Evolutionary conservation across 139 green algal genomes (phyloP).

Genomic region (Astrephomene gubernaculifera): DNA sequence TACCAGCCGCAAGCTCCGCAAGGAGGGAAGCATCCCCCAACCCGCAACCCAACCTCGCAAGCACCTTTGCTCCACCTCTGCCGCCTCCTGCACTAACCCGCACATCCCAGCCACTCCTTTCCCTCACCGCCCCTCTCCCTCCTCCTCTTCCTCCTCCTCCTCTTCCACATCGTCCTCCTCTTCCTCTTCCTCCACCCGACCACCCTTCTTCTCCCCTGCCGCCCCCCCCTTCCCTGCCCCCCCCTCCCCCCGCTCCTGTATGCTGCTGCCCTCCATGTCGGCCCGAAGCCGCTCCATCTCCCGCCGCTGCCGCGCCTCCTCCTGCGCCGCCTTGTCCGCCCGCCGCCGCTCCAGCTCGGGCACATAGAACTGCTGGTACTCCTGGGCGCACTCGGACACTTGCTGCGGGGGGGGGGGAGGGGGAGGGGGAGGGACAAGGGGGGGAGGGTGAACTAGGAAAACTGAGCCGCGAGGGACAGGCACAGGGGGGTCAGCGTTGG

Average conservation of each 20-base stretch:
- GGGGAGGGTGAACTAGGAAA: neutral
- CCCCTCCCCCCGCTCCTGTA: neutral
- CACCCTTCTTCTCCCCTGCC: neutral
- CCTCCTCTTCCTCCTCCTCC: neutral
- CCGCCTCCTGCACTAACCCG: no score
- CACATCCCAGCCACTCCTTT: no score
- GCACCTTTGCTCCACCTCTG: no score
- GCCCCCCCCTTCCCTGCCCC: neutral
- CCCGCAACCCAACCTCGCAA: no score
- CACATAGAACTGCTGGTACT: conserved; percentile 85
- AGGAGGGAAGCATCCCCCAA: no score
- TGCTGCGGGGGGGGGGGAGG: conserved; percentile 21
- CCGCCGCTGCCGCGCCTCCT: conserved; percentile 58
- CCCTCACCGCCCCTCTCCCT: neutral
- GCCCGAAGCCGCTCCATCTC: conserved; percentile 70
- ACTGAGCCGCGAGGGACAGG: neutral
- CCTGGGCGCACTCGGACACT: conserved; percentile 63
- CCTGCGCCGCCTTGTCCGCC: conserved; percentile 54
- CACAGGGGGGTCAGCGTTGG: neutral
- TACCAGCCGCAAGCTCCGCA: no score
- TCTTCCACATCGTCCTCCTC: neutral
- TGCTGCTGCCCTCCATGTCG: conserved; percentile 53
- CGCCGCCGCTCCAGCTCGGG: conserved; percentile 67
- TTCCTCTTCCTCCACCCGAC: neutral
- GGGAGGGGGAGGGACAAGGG: neutral